Conservation (phyloP, 495 filamentous ascomycete genomes). For the Aspergillus ostianus region DNA sequence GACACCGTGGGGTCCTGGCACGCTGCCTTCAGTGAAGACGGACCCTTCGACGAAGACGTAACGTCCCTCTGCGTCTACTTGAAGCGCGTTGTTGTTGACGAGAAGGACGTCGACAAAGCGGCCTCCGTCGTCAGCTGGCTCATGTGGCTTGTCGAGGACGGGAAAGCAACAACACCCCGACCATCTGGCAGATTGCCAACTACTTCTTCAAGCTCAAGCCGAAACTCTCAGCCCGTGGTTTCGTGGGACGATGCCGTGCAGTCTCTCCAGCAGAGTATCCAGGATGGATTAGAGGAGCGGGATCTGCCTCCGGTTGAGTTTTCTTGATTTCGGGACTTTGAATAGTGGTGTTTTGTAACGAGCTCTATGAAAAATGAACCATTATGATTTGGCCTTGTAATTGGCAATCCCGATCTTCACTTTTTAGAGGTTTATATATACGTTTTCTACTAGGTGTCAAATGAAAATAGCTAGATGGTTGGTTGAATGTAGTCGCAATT, state of each 20-base stretch:
- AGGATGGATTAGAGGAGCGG: slow-evolving; percentile 58
- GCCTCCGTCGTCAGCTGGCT: slow-evolving; percentile 68
- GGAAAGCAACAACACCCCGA: slow-evolving; percentile 24
- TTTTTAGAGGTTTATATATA: too few species aligned
- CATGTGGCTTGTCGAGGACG: slow-evolving; percentile 64
- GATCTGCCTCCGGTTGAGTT: slow-evolving; percentile 65
- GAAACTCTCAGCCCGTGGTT: slow-evolving; percentile 4
- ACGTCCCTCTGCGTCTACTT: slow-evolving; percentile 67
- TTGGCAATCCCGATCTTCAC: too few species aligned
- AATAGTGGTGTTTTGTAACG: too few species aligned
- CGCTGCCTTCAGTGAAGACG: slow-evolving; percentile 60
- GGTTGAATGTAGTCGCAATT: too few species aligned
- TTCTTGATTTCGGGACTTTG: slow-evolving; percentile 10
- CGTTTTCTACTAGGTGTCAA: too few species aligned
- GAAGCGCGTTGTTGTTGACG: slow-evolving; percentile 63
- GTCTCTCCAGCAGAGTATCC: slow-evolving; percentile 55
- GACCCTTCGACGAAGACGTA: slow-evolving; percentile 77
- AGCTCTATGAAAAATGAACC: too few species aligned
- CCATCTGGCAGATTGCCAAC: not conserved
- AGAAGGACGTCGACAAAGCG: slow-evolving; percentile 74
- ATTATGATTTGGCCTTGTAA: too few species aligned
- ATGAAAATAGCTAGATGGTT: too few species aligned
- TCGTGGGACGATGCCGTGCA: slow-evolving; percentile 54
- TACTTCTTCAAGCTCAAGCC: not conserved
- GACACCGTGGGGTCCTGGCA: slow-evolving; percentile 67